These are phyloP conservation scores for Plasmodium malariae DNA, from an alignment of 169 alveolate genomes.

Conservation along the genomic window DNA sequence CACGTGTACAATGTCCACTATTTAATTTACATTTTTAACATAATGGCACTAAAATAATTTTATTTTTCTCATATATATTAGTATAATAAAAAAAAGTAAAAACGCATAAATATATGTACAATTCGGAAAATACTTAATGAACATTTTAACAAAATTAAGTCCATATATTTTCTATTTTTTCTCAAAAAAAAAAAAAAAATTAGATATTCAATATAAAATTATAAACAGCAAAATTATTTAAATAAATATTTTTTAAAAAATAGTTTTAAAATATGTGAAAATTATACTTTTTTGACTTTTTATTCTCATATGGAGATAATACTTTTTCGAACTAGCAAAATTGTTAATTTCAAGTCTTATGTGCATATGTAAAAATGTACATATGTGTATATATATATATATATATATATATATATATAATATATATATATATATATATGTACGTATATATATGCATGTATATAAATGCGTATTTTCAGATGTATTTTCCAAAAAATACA, in stretches of 20 bases:
- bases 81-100: background rate
- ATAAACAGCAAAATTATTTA: background rate
- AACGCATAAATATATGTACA: background rate
- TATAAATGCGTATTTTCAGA: background rate
- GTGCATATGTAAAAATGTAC: no score
- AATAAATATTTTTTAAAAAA: background rate
- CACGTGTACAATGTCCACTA: no score
- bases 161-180: background rate
- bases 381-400: background rate
- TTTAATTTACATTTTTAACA: no score
- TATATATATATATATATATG: background rate
- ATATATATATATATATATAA: background rate
- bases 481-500: slow-evolving; percentile 2
- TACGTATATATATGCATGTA: background rate
- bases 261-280: background rate
- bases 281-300: background rate
- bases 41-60: no score
- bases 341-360: no score
- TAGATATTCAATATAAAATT: no score
- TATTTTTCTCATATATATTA: no score
- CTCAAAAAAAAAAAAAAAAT: slow-evolving; percentile 12
- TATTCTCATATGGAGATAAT: background rate
- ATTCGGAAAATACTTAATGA: background rate
- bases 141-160: background rate
- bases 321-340: background rate